Evolutionary conservation across 129 eudicot species (phyloP).

Genomic region (Oenanthe sinensis): DNA sequence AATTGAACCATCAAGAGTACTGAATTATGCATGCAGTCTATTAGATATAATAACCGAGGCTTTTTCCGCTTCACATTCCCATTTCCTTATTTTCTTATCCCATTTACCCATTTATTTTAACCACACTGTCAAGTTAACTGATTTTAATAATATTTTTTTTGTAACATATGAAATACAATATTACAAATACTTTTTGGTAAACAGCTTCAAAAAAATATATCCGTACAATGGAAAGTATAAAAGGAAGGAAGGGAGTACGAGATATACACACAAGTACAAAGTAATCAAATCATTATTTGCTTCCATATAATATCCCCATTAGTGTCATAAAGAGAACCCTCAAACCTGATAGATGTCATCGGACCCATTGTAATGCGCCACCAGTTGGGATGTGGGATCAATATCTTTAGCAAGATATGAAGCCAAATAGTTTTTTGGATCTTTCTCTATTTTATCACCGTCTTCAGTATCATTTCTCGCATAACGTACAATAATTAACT

Average conservation of each 20-base stretch:
- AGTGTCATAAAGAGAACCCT: constrained; percentile 8
- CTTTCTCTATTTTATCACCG: constrained; percentile 26
- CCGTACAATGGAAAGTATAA: neutral
- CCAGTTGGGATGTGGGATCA: constrained; percentile 84
- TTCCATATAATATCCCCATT: neutral
- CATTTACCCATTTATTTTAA: neutral
- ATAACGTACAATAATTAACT: constrained; percentile 66
- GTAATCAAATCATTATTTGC: neutral
- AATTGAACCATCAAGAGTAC: neutral
- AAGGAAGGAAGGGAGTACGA: neutral
- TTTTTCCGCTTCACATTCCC: neutral
- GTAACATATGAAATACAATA: neutral
- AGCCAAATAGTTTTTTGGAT: constrained; percentile 34
- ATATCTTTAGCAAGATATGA: constrained; percentile 37
- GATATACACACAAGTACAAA: neutral
- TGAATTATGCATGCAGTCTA: neutral
- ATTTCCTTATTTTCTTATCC: neutral
- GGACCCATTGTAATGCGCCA: constrained; percentile 84
- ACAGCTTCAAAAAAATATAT: neutral
- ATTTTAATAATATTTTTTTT: neutral
- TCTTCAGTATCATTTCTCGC: constrained; percentile 44
- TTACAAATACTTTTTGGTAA: neutral
- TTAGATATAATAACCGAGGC: neutral
- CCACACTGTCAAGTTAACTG: neutral
- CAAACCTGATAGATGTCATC: constrained; percentile 62